Percentiles rank a stretch among this genome's conserved stretches.
Evolutionary conservation across 2,329 filamentous ascomycete genomes (phyloP).

Genomic region (Waltergamsia citrina): DNA sequence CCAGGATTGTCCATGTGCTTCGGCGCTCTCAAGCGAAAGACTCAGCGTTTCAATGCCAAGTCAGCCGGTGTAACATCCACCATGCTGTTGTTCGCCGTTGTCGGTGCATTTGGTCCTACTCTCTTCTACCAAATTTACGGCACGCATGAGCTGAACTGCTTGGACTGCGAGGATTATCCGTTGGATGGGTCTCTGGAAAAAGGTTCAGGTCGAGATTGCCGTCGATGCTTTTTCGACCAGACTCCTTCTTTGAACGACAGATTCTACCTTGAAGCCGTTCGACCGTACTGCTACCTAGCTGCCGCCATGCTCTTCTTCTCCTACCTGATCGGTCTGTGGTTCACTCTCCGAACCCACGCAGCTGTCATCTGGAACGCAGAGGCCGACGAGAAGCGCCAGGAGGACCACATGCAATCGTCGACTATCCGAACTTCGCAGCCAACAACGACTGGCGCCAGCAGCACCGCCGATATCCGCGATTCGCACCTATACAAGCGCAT

Average conservation of each 20-base stretch:
- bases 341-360: conserved; percentile 90
- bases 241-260: conserved; percentile 71
- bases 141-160: conserved; percentile 89
- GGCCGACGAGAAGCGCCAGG: conserved; percentile 63
- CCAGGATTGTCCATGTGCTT: conserved; percentile 98
- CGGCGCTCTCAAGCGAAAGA: conserved; percentile 94
- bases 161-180: conserved; percentile 44
- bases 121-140: conserved; percentile 99
- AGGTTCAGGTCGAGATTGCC: conserved; percentile 60
- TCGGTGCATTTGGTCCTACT: conserved; percentile 90
- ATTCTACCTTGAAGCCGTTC: conserved; percentile 85
- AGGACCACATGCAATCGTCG: conserved; percentile 33
- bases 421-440: conserved; percentile 23
- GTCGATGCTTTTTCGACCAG: conserved; percentile 90
- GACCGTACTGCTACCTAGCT: conserved; percentile 87
- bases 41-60: conserved; percentile 93
- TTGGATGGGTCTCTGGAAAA: conserved; percentile 12
- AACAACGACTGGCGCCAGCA: conserved; percentile 32
- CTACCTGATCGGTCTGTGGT: conserved; percentile 89
- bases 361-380: conserved; percentile 95
- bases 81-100: conserved; percentile 93
- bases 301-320: conserved; percentile 81
- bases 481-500: conserved; percentile 90
- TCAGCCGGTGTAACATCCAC: conserved; percentile 96
- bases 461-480: conserved; percentile 66